Evolutionary conservation across 108 stramenopile species (phyloP), one percentile per base, ranked within the genome.

Genomic region (Fragilaria radians): DNA sequence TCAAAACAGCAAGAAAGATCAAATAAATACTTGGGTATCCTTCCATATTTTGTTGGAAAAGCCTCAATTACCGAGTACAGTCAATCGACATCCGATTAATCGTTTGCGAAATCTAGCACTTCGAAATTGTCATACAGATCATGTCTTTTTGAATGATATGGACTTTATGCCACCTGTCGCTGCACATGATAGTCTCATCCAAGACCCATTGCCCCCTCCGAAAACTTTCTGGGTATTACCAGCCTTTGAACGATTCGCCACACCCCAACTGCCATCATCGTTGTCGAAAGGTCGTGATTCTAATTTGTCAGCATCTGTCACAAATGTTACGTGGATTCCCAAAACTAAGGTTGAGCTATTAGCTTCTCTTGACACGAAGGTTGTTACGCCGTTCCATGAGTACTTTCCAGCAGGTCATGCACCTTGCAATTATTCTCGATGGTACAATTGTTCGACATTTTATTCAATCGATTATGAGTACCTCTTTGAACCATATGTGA

Each of bases 111-210:
- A 95, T 58, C 50, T 83, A 47, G 95, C 92, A 23, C 62, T 94
- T 21, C 47, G 56, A 2, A 52, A 32, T 5, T 89, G 89, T 19
- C 50, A 52, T 28, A 88, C 86, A 0, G 59, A 82, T 1, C 83
- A 87, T 66, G 73, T 90, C 56, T 59, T 93, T 3, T 89, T 87
- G 55, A 72, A 80, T 18, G 94, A 95, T 67, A 79, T 95, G 31
- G 94, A 95, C 66, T 89, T 93, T 64, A 91, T 89, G 91, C 79
- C 86, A 0, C 67, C 81, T 34, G 52, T 68, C 29, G 65, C 74
- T 53, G 69, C 90, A 5, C 71, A 83, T 50, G 72, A 81, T 0
- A 76, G 63, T 2, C 57, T 91, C 0, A 46, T 5, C 32, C 42
- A 27, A 7, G 25, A 29, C 5, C 34, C 36, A 42, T 14, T 42